A percentile compares a stretch with the other conserved stretches of the same genome.
These are phyloP conservation scores for Spergularia azorica DNA, from an alignment of 179 eudicot species.

Conservation along the genomic window DNA sequence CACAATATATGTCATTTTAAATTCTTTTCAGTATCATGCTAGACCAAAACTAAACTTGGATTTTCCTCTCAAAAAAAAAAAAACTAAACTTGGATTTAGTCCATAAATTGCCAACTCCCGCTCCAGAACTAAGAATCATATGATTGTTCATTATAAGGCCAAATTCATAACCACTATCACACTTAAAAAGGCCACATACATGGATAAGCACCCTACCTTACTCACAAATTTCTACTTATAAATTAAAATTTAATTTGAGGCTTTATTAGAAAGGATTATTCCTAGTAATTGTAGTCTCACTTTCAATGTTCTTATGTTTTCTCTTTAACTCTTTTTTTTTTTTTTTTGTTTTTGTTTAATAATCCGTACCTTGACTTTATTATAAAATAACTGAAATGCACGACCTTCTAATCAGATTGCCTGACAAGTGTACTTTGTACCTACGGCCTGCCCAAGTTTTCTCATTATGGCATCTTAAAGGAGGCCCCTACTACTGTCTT, in stretches of 20 bases:
- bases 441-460: background rate
- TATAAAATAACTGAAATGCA: background rate
- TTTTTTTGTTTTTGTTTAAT: background rate
- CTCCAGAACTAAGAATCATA: background rate
- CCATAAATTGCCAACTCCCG: background rate
- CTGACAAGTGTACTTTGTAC: constrained; percentile 5
- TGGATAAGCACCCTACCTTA: constrained; percentile 16
- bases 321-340: background rate
- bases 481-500: constrained; percentile 10
- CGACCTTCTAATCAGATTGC: constrained; percentile 2
- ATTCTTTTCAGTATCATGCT: too few relatives aligned
- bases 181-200: constrained; percentile 10
- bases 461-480: constrained; percentile 3
- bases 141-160: constrained; percentile 7
- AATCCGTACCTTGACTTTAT: background rate
- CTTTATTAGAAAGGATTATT: background rate
- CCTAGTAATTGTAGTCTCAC: background rate
- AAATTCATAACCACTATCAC: constrained; percentile 12
- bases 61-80: too few relatives aligned
- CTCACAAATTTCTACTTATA: background rate
- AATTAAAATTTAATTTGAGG: background rate
- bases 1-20: too few relatives aligned
- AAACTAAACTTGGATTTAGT: too few relatives aligned
- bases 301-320: background rate
- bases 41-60: too few relatives aligned